Conservation (phyloP, 108 stramenopile species). For the Nitzschia sp. region DNA sequence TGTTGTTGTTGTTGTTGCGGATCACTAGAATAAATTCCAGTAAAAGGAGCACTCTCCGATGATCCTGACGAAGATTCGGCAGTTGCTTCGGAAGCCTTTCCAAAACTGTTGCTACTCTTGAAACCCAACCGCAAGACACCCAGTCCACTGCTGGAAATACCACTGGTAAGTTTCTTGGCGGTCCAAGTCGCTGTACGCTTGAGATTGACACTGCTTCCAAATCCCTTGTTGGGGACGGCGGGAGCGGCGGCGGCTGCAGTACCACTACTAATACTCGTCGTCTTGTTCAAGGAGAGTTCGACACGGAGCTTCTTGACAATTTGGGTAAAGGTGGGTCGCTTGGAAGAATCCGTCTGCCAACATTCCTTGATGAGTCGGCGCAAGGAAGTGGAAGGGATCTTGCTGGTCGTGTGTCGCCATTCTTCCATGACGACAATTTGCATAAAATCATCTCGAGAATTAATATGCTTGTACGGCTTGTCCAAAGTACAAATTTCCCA, state of each 20-base stretch:
- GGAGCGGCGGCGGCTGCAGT: neutral
- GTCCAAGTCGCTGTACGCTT: slow-evolving; percentile 20
- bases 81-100: neutral
- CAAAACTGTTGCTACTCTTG: slow-evolving; percentile 9
- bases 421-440: slow-evolving; percentile 35
- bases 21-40: no score
- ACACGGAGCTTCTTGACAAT: slow-evolving; percentile 36
- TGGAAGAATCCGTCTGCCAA: slow-evolving; percentile 33
- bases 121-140: slow-evolving; percentile 8
- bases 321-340: slow-evolving; percentile 45
- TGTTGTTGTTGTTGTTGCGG: no score
- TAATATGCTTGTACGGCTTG: slow-evolving; percentile 44
- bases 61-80: neutral
- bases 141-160: neutral
- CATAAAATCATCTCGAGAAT: slow-evolving; percentile 36
- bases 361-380: slow-evolving; percentile 40
- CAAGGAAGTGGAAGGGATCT: slow-evolving; percentile 35
- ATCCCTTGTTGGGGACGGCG: slow-evolving; percentile 6
- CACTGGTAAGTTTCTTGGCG: slow-evolving; percentile 2
- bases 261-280: no score
- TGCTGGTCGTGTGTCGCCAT: slow-evolving; percentile 30
- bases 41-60: neutral
- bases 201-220: slow-evolving; percentile 19
- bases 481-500: slow-evolving; percentile 52
- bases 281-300: slow-evolving; percentile 12